These are phyloP conservation scores for Pelagomonas calceolata DNA, from an alignment of 108 stramenopile species.

Conservation along the genomic window DNA sequence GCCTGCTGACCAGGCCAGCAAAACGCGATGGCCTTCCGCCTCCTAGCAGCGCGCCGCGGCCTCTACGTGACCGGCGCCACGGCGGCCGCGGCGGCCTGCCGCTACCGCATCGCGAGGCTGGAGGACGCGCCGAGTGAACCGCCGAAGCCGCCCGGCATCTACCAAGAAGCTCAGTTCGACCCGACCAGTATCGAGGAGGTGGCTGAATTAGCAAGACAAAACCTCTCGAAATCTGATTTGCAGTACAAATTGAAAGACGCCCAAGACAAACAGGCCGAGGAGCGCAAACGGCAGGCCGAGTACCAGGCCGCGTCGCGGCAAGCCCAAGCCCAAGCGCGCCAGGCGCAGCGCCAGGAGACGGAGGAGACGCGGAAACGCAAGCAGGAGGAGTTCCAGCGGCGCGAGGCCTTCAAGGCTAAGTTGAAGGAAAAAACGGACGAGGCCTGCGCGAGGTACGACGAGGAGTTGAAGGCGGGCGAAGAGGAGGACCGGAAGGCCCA, in stretches of 20 bases:
- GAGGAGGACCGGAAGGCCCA: conserved; percentile 68
- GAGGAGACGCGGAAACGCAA: not conserved
- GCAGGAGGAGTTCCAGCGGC: not conserved
- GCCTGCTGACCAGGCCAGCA: too few relatives aligned
- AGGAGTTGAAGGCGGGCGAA: not conserved
- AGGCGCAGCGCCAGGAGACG: not conserved
- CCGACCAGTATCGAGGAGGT: not conserved
- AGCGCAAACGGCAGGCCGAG: not conserved
- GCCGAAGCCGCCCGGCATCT: not conserved
- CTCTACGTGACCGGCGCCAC: too few relatives aligned
- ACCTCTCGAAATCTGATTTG: not conserved
- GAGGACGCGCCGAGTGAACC: too few relatives aligned
- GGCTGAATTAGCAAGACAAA: not conserved
- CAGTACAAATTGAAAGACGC: not conserved
- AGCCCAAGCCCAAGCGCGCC: not conserved
- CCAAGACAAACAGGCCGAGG: not conserved
- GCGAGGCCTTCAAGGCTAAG: not conserved
- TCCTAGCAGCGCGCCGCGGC: too few relatives aligned
- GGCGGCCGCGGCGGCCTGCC: too few relatives aligned
- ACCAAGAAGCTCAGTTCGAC: not conserved
- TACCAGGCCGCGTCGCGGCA: not conserved
- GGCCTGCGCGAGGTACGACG: not conserved
- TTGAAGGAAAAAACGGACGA: not conserved
- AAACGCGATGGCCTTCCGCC: too few relatives aligned
- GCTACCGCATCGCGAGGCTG: too few relatives aligned